Percentiles rank a stretch among this genome's conserved stretches.
These are phyloP conservation scores for Pyrrhoderma noxium DNA, from an alignment of 1,284 basidiomycete species.

Conservation along the genomic window DNA sequence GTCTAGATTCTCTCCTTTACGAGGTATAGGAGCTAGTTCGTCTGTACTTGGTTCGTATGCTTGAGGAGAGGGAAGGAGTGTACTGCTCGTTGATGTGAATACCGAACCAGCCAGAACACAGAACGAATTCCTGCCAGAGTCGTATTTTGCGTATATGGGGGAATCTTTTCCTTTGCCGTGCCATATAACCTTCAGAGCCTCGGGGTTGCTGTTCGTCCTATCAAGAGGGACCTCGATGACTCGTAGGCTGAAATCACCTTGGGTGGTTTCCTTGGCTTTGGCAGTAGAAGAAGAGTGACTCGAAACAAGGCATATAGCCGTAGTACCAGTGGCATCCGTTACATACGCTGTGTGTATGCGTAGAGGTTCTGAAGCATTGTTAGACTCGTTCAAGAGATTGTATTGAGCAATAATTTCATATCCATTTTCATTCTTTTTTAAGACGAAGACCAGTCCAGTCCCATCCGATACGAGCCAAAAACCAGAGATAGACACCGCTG, in stretches of 20 bases:
- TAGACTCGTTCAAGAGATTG: constrained; percentile 34
- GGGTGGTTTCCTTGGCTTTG: constrained; percentile 12
- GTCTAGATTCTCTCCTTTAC: constrained; percentile 43
- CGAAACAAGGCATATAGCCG: no score
- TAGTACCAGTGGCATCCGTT: constrained; percentile 24
- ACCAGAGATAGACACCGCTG: constrained; percentile 48
- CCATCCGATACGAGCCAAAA: constrained; percentile 68
- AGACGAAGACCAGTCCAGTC: constrained; percentile 58
- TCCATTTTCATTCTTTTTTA: constrained; percentile 24
- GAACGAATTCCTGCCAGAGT: constrained; percentile 38
- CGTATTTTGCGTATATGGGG: constrained; percentile 55
- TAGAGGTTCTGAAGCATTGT: constrained; percentile 40
- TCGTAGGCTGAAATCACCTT: neutral
- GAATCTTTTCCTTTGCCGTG: constrained; percentile 62
- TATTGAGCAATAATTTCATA: constrained; percentile 43
- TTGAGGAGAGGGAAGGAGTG: constrained; percentile 27
- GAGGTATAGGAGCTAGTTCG: constrained; percentile 62
- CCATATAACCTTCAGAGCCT: constrained; percentile 54
- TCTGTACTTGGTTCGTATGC: constrained; percentile 51
- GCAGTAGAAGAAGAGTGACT: neutral
- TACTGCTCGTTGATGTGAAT: constrained; percentile 32
- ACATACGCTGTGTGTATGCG: constrained; percentile 42
- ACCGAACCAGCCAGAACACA: constrained; percentile 50
- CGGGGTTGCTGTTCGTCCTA: constrained; percentile 26
- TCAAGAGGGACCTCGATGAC: constrained; percentile 38